A percentile compares a stretch with the other conserved stretches of the same genome.
These are phyloP conservation scores for Blakeslea trispora DNA, from an alignment of 371 early-diverging fungal genomes.

Conservation along the genomic window DNA sequence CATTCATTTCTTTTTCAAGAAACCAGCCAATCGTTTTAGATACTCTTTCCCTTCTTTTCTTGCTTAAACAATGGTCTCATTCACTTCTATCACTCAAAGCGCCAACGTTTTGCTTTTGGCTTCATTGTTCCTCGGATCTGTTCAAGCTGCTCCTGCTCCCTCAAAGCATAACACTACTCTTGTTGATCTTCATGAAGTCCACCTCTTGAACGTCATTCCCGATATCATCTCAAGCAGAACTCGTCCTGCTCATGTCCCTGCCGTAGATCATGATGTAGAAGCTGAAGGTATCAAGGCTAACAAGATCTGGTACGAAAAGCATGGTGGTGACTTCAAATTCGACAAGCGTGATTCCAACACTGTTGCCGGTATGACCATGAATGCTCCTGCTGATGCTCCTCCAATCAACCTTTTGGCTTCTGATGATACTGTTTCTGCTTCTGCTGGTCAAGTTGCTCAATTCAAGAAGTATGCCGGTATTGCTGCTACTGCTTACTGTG, in stretches of 20 bases:
- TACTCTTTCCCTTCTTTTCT: neutral
- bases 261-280: neutral
- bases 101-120: slow-evolving; percentile 8
- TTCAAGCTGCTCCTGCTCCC: slow-evolving; percentile 17
- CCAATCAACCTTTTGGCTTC: neutral
- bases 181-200: no score
- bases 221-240: slow-evolving; percentile 12
- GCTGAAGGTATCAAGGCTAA: neutral
- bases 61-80: slow-evolving; percentile 17
- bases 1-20: no score
- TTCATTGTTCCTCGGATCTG: slow-evolving; percentile 11
- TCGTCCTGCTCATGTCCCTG: neutral
- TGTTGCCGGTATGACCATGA: slow-evolving; percentile 8
- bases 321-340: neutral
- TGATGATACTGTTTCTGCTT: neutral
- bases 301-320: slow-evolving; percentile 2
- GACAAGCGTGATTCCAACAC: neutral
- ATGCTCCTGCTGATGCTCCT: slow-evolving; percentile 4
- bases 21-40: neutral
- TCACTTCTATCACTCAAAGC: slow-evolving; percentile 19
- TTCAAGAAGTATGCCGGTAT: slow-evolving; percentile 13
- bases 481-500: slow-evolving; percentile 19
- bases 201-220: neutral
- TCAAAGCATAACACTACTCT: neutral
- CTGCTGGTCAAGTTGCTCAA: slow-evolving; percentile 4